Base-by-base conservation (phyloP, 2,329 filamentous ascomycete genomes). In the Periconia digitata region DNA sequence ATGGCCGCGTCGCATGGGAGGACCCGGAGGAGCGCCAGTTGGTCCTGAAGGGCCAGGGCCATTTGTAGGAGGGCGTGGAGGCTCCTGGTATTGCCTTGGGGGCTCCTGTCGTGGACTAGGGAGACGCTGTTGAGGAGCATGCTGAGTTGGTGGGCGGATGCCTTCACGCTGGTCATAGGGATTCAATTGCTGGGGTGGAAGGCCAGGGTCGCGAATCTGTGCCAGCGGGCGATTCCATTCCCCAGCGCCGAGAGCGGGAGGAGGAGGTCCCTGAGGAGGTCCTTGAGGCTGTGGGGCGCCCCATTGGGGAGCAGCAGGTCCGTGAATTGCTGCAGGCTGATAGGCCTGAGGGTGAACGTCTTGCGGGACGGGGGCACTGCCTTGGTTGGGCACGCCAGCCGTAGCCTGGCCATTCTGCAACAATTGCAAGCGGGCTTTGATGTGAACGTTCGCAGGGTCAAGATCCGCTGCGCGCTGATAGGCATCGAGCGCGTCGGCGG, bases 331-430 rank as follows among this genome's bases (percentile, higher is more conserved):
- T 40, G 86, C 83, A 45, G 85, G 84, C 72, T 96, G 91, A 64
- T 97, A 97, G 6, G 92, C 89, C 66, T 96, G 90, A 42, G 92
- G 92, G 69, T 97, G 92, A 18, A 97, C 91, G 72, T 99, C 94
- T 64, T 95, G 92, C 7, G 94, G 92, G 62, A 94, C 84, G n/a
- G 92, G 92, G 43, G 87, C 89, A 58, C 80, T 85, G 59, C 81
- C 85, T 63, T 87, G 89, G 52, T 87, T 84, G 34, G 83, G 80
- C 60, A 87, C 79, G 51, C 89, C 86, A 66, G 84, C 86, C 53
- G 76, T 73, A 12, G 85, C 81, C 61, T 88, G 86, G 16, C 90
- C 90, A 55, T 84, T 92, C 49, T 94, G 89, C 48, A 99, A 82
- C 40, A 99, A 80, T 68, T 95, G 89, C 53, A 99, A 79, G 53